Base-by-base conservation (phyloP, 2,329 filamentous ascomycete species). In the Cadophora gregata region DNA sequence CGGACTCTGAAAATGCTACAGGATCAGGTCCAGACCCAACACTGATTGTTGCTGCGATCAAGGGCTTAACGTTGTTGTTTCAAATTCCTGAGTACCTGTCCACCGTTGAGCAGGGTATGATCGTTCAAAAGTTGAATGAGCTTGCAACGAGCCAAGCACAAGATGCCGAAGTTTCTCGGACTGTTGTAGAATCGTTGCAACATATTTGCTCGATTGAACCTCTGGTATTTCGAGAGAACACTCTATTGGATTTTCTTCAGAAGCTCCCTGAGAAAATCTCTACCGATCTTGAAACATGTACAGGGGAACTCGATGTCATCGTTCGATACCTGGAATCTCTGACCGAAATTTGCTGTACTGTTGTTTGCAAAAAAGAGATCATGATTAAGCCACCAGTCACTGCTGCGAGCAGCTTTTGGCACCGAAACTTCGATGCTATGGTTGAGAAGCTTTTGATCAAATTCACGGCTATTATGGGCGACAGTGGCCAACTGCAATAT, bases 11-110 rank as follows among this genome's bases (percentile, higher is more conserved):
- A 5, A 16, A 33, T 8, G 33, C 10, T 51, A 51, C 63, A 21
- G 53, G 50, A 45, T 25, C 63, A 31, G 56, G 47, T 16, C 62
- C 67, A 21, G 71, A 75, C 47, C 53, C 67, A 9, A 50, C 70
- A 3, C 71, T 67, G 45, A 67, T 67, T 36, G 65, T 71, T 14
- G 61, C 69, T 9, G 70, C 74, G 2, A 69, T 75, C 25, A 66
- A 74, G 50, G 75, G 76, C 6, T 62, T 77, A 1, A 63, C 67
- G 8, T 21, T 71, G 4, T 65, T 77, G 6, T 68, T 72, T 12
- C 58, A 65, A 6, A 69, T 77, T n/a, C 72, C 71, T 10, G 63
- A 67, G 0, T 73, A 69, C 36, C 64, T 76, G 4, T 67, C 70
- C 5, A 65, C 63, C 19, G 63, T 63, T 9, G 72, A 76, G 9